Evolutionary conservation across 768 basidiomycete genomes (phyloP), one percentile per base, ranked within the genome.

Genomic region (Peribolospora baueri): DNA sequence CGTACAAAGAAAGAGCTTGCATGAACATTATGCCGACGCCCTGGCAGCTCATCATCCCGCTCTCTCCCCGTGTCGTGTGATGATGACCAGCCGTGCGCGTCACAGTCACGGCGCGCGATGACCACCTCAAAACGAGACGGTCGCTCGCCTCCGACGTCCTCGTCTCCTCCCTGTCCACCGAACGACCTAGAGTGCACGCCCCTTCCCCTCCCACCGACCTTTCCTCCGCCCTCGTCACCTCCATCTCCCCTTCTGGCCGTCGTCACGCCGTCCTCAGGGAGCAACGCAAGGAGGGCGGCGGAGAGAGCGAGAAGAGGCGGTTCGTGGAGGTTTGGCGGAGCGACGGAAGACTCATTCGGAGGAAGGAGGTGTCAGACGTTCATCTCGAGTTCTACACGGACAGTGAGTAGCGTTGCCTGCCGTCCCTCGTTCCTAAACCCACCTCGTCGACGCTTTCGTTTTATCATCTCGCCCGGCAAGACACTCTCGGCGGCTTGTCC

Each of bases 261-360:
- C 48, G 41, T 42, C 45, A 9, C 3, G 53, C 48, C 5, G 7
- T 13, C 25, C 48, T 54, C 53, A 43, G 41, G 43, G 53, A n/a
- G 10, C 25, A 25, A 1, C 25, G 25, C 25, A 25, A 25, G 1
- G 25, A 25, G 25, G 47, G 11, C 11, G 47, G 36, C 38, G 53
- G 39, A 14, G 38, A 46, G 7, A 46, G 48, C 7, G 56, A 52
- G 9, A 48, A 56, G 37, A 56, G 54, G 55, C 36, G 58, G n/a
- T 47, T 46, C 55, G 40, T 59, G 39, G 55, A 56, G 55, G 56
- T 59, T 3, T 48, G 48, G 46, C 50, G 56, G 14, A 39, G 37
- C n/a, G 39, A 42, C 13, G n/a, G 6, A 25, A 39, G 43, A 5
- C 38, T 51, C 13, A 36, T 48, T 3, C 37, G 13, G 3, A 55